Conservation (phyloP, 2,329 filamentous ascomycete genomes). For the Aphanoascus verrucosus region DNA sequence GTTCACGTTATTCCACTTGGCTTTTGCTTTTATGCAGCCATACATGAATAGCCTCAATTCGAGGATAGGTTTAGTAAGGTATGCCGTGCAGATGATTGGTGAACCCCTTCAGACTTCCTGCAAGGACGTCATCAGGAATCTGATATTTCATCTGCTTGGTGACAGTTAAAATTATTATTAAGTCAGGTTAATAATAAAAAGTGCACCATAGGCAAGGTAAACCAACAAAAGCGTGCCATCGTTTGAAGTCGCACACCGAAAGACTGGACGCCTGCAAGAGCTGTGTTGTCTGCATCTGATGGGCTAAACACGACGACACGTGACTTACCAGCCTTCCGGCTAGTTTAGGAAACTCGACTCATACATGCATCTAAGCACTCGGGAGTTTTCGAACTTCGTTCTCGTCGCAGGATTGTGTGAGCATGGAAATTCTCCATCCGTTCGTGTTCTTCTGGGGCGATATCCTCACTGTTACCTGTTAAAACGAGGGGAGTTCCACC, state of each 20-base stretch:
- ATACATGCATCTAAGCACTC: neutral
- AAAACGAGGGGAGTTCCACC: neutral
- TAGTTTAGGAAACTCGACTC: neutral
- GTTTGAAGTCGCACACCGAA: neutral
- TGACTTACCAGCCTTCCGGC: neutral
- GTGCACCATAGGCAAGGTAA: neutral
- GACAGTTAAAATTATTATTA: neutral
- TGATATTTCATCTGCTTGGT: neutral
- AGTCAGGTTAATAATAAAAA: too few species aligned
- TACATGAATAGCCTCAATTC: neutral
- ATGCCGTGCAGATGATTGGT: neutral
- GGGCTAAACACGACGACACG: neutral
- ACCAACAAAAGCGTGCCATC: neutral
- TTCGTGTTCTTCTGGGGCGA: neutral
- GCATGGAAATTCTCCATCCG: neutral
- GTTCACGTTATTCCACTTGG: neutral
- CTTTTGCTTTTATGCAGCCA: neutral
- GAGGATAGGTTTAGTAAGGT: neutral
- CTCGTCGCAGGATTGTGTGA: neutral
- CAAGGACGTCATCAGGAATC: too few species aligned
- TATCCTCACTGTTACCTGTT: neutral
- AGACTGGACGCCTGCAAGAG: neutral
- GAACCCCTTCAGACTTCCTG: neutral
- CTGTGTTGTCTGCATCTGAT: conserved; percentile 10
- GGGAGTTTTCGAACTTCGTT: neutral